Evolutionary conservation across 306 rosid species (phyloP).

Genomic region (Mimosa pudica): DNA sequence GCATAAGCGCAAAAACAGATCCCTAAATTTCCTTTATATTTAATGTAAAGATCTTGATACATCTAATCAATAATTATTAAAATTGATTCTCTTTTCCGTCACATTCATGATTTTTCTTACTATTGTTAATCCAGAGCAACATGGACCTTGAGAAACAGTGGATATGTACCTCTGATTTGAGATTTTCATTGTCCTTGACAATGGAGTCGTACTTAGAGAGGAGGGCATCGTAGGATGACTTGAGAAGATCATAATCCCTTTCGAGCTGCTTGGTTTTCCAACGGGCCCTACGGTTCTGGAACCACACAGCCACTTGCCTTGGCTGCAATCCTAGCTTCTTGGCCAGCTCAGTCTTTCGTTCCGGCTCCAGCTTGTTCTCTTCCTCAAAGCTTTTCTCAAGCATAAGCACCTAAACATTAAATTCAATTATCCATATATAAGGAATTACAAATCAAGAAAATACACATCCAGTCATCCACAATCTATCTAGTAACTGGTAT

Average conservation of each 20-base stretch:
- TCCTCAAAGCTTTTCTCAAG: constrained; percentile 71
- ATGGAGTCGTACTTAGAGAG: constrained; percentile 62
- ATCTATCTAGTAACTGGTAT: neutral
- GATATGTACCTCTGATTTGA: constrained; percentile 76
- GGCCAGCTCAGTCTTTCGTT: constrained; percentile 64
- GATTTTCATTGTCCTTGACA: constrained; percentile 77
- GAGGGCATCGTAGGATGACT: constrained; percentile 67
- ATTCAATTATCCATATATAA: constrained; percentile 21
- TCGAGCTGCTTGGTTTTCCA: constrained; percentile 82
- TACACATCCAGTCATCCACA: neutral
- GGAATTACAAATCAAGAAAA: constrained; percentile 15
- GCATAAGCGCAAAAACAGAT: neutral
- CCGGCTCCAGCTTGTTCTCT: constrained; percentile 81
- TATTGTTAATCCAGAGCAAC: neutral
- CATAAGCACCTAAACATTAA: constrained; percentile 66
- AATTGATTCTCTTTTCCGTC: neutral
- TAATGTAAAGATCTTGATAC: neutral
- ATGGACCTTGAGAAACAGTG: neutral
- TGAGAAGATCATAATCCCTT: constrained; percentile 62
- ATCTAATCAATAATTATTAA: neutral
- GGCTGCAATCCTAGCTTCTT: constrained; percentile 70
- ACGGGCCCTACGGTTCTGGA: constrained; percentile 84
- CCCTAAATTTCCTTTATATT: neutral
- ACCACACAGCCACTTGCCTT: constrained; percentile 84
- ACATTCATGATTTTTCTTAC: constrained; percentile 27